Base-by-base conservation (phyloP, 2,329 filamentous ascomycete species). In the Colletotrichum phormii region DNA sequence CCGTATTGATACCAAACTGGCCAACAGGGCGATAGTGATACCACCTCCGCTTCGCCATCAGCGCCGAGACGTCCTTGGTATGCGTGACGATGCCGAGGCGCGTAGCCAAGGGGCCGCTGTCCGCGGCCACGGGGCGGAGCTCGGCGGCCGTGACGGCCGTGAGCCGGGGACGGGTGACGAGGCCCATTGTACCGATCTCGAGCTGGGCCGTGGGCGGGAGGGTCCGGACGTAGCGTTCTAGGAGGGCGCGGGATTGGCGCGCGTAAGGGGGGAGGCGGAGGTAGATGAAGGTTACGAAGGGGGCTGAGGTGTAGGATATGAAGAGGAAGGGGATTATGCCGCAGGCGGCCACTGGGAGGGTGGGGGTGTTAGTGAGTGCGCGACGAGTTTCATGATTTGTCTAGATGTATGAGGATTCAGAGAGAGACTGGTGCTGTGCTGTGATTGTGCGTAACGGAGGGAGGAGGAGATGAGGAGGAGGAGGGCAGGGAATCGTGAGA, bases 201-300 rank as follows among this genome's bases (percentile, higher is more conserved):
- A 91, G 81, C 62, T 81, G 82, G 6, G 84, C 82, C 12, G 83
- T 77, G 4, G 86, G 82, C 1, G 89, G 86, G 2, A 89, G 80
- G 33, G 80, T 78, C 59, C 78, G 81, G 37, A 88, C 82, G 78
- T 89, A 92, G 67, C 86, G 86, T 71, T 86, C 82, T 26, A 93
- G 83, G 62, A 87, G 81, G 33, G 87, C 83, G 42, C 87, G 88
- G 0, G 91, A 93, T 51, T 86, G 81, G 57, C 93, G 89, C 18
- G 92, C 93, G 75, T 88, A 89, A 0, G 85, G 80, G 0, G 94
- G 94, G 1, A 95, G 85, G 26, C 89, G 88, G 62, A 97, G 83
- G 80, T 93, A 90, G 72, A 97, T 87, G 78, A 91, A 91, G 53
- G 91, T 90, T 8, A 96, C 93, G 78, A 93, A 94, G 3, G 94